These are phyloP conservation scores for Stachybotrys chartarum DNA, from an alignment of 2,329 filamentous ascomycete genomes.

Conservation along the genomic window DNA sequence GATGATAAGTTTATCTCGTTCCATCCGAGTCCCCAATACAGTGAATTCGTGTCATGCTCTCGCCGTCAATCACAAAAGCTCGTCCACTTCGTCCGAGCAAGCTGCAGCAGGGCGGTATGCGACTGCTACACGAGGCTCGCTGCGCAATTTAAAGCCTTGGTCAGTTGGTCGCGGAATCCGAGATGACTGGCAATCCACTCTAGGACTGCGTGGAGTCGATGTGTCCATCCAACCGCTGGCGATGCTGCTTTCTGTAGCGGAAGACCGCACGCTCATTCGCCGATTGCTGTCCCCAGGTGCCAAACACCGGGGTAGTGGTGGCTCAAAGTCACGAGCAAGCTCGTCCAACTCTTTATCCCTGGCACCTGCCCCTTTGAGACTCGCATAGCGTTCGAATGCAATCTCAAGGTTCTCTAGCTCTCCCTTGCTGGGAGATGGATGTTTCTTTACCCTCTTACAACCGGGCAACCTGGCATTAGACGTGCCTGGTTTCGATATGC, in stretches of 20 bases:
- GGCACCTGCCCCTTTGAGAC: constrained; percentile 9
- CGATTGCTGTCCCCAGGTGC: constrained; percentile 21
- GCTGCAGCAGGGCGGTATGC: constrained; percentile 15
- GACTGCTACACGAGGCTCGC: constrained; percentile 11
- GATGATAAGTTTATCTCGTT: too few relatives aligned
- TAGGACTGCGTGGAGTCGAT: background rate
- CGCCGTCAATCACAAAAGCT: constrained; percentile 20
- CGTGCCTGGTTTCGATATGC: background rate
- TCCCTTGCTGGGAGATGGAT: constrained; percentile 36
- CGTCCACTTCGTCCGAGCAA: constrained; percentile 22
- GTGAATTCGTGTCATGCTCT: too few relatives aligned
- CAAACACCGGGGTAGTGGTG: constrained; percentile 8
- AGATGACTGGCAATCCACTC: background rate
- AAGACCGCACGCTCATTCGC: constrained; percentile 8
- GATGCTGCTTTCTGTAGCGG: background rate
- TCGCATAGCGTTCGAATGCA: constrained; percentile 24
- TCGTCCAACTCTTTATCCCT: constrained; percentile 20
- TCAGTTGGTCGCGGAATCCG: background rate
- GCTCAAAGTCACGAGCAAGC: constrained; percentile 12
- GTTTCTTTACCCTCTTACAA: constrained; percentile 28
- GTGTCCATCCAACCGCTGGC: background rate
- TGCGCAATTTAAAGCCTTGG: background rate
- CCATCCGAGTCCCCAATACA: too few relatives aligned
- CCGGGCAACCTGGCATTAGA: background rate
- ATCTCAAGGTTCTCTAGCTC: constrained; percentile 29